Conservation (phyloP, 2,329 filamentous ascomycete genomes). For the Cladosporium sp. region DNA sequence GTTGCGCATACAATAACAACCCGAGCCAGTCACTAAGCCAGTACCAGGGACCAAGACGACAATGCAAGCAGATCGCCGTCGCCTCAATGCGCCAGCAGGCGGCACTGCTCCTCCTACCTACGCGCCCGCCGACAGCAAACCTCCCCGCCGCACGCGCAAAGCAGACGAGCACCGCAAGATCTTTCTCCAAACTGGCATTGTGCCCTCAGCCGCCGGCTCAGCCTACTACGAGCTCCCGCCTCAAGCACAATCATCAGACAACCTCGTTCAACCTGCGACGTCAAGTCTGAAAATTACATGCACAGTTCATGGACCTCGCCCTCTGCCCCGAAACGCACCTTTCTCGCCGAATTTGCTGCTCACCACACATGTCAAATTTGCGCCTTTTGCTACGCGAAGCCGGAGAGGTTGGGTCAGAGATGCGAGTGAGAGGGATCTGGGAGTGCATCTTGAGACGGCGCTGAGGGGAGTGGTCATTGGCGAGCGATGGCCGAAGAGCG, state of each 20-base stretch:
- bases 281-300: slow-evolving; percentile 85
- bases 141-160: slow-evolving; percentile 53
- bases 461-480: slow-evolving; percentile 85
- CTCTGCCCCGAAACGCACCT: slow-evolving; percentile 80
- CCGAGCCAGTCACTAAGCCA: no score
- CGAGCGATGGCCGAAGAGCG: slow-evolving; percentile 97
- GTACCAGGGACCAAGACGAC: background rate
- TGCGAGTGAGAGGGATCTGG: slow-evolving; percentile 79
- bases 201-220: slow-evolving; percentile 88
- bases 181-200: slow-evolving; percentile 86
- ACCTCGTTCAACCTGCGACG: slow-evolving; percentile 37
- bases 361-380: slow-evolving; percentile 92
- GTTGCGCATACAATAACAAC: no score
- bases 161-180: slow-evolving; percentile 75
- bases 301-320: slow-evolving; percentile 87
- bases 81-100: slow-evolving; percentile 82
- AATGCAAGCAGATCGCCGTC: slow-evolving; percentile 69
- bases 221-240: slow-evolving; percentile 69
- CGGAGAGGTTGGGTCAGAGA: slow-evolving; percentile 84
- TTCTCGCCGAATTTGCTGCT: slow-evolving; percentile 92
- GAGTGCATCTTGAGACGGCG: slow-evolving; percentile 85
- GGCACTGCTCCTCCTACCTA: slow-evolving; percentile 73
- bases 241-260: slow-evolving; percentile 34
- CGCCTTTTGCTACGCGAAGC: slow-evolving; percentile 82
- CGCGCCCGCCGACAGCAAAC: slow-evolving; percentile 45